Evolutionary conservation across 2,329 filamentous ascomycete genomes (phyloP), one percentile per base, ranked within the genome.

Genomic region (Venturiaceae sp.): DNA sequence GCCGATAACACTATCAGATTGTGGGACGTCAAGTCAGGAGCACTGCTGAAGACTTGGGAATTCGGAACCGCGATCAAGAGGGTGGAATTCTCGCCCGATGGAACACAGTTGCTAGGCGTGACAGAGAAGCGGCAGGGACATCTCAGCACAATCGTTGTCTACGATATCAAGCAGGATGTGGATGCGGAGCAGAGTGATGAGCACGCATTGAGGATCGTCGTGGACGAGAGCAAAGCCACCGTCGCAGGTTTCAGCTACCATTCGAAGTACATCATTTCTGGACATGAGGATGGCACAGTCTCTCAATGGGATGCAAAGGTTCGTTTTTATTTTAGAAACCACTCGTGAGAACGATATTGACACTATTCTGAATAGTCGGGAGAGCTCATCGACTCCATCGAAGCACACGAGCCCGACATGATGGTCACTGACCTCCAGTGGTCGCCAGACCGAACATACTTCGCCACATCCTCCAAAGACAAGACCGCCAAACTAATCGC

Each of bases 71-170:
- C 92, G 64, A 90, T 99, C 75, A 97, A 99, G 85, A 85, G 94
- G 68, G 92, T 96, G 73, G 92, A 96, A 77, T 99, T 99, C 80
- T 92, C 86, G 72, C 88, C 95, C 69, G 94, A 99, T 75, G 94
- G 92, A 69, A 87, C 83, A 69, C 84, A 89, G 77, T 81, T 99
- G 67, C 80, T 99, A 64, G 92, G 90, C 63, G 92, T 99, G 63
- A 99, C 94, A 57, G 94, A 99, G 80, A 96, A 96, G 87, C 90
- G 94, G 69, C 96, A 95, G 84, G 94, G 94, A 66, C 92, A 90
- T 77, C 81, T 97, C 64, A 90, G 90, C 71, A 95, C 92, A 66
- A 96, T 99, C 69, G 86, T 92, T 62, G 91, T 97, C 63, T 83
- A 95, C 71, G 89, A 96, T 72, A 88, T 99, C 80, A 86, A 84